Conservation (phyloP, 495 filamentous ascomycete species). For the Tricharina praecox region DNA sequence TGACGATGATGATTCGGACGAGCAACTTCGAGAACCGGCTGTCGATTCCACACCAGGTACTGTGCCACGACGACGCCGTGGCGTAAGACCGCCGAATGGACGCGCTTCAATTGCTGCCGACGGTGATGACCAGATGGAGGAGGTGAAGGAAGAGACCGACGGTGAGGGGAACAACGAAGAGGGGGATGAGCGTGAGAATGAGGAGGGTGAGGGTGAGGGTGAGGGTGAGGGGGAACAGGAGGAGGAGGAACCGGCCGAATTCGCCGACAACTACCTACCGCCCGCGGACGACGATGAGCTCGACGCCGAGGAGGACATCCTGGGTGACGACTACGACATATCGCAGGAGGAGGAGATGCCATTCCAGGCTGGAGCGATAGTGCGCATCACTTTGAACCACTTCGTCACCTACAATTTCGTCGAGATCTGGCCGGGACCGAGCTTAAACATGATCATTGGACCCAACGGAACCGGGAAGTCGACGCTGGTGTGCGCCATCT, state of each 20-base stretch:
- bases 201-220: conserved; percentile 5
- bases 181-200: conserved; percentile 4
- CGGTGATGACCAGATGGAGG: no score
- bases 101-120: no score
- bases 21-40: no score
- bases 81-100: no score
- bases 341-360: conserved; percentile 9
- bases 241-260: conserved; percentile 8
- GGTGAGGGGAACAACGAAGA: neutral
- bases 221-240: no score
- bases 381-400: conserved; percentile 69
- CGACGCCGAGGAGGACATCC: conserved; percentile 17
- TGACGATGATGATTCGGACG: no score
- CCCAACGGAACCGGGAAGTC: conserved; percentile 97
- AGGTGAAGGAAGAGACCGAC: no score
- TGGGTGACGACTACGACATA: conserved; percentile 10
- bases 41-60: no score
- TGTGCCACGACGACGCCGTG: no score
- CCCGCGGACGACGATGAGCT: conserved; percentile 13
- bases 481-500: conserved; percentile 93
- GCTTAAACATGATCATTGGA: conserved; percentile 95
- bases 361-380: conserved; percentile 71
- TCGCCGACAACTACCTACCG: conserved; percentile 8
- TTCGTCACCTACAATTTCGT: conserved; percentile 91
- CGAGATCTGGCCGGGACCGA: conserved; percentile 77